Evolutionary conservation across 2,329 filamentous ascomycete genomes (phyloP).

Genomic region (Epichloe baconii): DNA sequence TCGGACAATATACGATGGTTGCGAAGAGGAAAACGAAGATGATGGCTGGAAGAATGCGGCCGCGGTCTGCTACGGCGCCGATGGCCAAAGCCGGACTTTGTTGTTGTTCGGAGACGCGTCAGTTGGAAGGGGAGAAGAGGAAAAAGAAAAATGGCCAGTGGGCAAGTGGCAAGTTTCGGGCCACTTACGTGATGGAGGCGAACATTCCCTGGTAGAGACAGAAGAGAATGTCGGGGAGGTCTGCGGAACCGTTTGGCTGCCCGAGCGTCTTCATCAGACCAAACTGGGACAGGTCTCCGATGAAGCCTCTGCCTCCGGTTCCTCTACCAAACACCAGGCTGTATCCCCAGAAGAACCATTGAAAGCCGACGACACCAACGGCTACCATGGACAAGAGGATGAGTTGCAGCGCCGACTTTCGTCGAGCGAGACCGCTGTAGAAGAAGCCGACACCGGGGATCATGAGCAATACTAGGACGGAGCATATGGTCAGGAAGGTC

Average conservation of each 20-base stretch:
- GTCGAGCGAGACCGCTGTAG: slow-evolving; percentile 78
- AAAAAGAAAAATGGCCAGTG: not conserved
- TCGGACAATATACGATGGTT: slow-evolving; percentile 58
- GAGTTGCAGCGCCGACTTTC: slow-evolving; percentile 78
- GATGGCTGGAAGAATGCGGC: slow-evolving; percentile 46
- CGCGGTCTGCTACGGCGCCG: slow-evolving; percentile 47
- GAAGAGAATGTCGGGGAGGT: slow-evolving; percentile 72
- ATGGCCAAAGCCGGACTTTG: slow-evolving; percentile 44
- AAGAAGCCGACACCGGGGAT: slow-evolving; percentile 91
- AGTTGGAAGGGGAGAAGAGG: not conserved
- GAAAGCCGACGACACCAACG: slow-evolving; percentile 66
- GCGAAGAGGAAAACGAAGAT: slow-evolving; percentile 60
- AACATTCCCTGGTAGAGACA: slow-evolving; percentile 85
- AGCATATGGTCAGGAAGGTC: slow-evolving; percentile 63
- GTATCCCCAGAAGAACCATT: slow-evolving; percentile 96
- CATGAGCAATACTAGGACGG: slow-evolving; percentile 80
- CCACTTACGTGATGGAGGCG: slow-evolving; percentile 67
- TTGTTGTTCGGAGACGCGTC: slow-evolving; percentile 10
- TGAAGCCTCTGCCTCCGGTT: slow-evolving; percentile 54
- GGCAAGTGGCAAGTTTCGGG: not conserved
- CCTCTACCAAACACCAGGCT: slow-evolving; percentile 71
- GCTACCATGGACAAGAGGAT: slow-evolving; percentile 79
- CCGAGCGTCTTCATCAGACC: slow-evolving; percentile 67
- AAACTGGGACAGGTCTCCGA: slow-evolving; percentile 71
- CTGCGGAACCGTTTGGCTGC: slow-evolving; percentile 56